Base-by-base conservation (phyloP, 2,329 filamentous ascomycete genomes). In the Penicillium sp. region DNA sequence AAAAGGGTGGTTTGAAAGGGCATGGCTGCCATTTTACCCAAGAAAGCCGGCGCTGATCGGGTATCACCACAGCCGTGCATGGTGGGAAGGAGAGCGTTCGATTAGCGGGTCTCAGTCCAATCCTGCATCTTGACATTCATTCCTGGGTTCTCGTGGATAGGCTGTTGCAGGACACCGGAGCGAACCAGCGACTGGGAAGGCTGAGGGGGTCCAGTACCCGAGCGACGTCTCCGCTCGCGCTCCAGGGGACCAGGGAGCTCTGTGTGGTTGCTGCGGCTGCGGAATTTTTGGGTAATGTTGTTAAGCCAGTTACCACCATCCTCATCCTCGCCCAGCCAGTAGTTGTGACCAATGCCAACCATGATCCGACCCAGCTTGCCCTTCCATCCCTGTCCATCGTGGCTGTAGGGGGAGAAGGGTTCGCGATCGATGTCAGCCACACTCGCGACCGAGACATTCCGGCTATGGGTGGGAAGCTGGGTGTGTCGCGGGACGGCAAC, bases 311-410 rank as follows among this genome's bases (percentile, higher is more conserved):
- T 80, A 33, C 74, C n/a, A n/a, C n/a, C 79, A 41, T 79, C 68
- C 38, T 79, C 69, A 45, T 79, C 79, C 45, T 69, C 66, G 20
- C 85, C 86, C 11, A 94, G 72, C 89, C 90, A 96, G 70, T 94
- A 96, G 41, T 75, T 76, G 50, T 78, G 79, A 26, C 85, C 85
- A 16, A 87, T 73, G 7, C 76, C 76, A 18, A 94, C 75, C 86
- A 96, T 86, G 20, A 78, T 60, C 36, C 90, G 77, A n/a, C 89
- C 90, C 8, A 94, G 58, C 56, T 80, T 82, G 21, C 89, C 90
- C 62, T 77, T 78, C 79, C 86, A 89, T 13, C 89, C 89, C 47
- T 84, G 76, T 8, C 88, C 87, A 40, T 87, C 82, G n/a, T 83
- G 80, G 30, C 80, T 78, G 36, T 79, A 80, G 20, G 72, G 68